Evolutionary conservation across 176 grass and related monocot genomes (phyloP), one percentile per base, ranked within the genome.

Genomic region (Neostapfia colusana): DNA sequence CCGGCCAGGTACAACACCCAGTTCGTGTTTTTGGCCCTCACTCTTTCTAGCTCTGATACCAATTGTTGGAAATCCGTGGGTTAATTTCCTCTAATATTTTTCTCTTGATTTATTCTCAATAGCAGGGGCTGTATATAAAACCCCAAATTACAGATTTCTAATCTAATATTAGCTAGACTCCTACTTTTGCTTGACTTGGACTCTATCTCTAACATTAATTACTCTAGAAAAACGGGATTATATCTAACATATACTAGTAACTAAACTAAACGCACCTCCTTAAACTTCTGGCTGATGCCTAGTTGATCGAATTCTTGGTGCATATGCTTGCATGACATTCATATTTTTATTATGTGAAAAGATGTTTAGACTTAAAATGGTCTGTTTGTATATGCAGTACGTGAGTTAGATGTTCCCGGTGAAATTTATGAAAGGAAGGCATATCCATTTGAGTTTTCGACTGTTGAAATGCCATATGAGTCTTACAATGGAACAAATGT

Each of bases 401-500:
- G 89, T 78, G 93, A 96, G 45, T 78, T 96, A 80, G 89, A 96
- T 81, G 79, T 96, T 81, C 89, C 93, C 63, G 89, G 93, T 78
- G 93, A 96, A 68, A 96, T 96, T 17, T 96, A 92, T 84, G 89
- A 96, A 85, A 90, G 78, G 60, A 96, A 96, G 73, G 73, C 79
- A 24, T 96, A 84, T 69, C 89, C 93, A 44, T 96, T 92, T 67
- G 93, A 96, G 57, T 96, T 96, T 78, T 96, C 89, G 9, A 77
- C 82, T 68, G 89, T 96, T 88, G 89, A 96, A 91, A 96, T 96
- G 93, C 93, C 89, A 37, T 88, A 96, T 64, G 93, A 96, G 25
- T 92, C 93, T 55, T 96, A 96, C 65, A 96, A 92, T 57, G 93
- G 93, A 44, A 88, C 90, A 55, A 96, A 96, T 96, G 93, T 92